Conservation (phyloP, 2,329 filamentous ascomycete species). For the Penicillium sp. region DNA sequence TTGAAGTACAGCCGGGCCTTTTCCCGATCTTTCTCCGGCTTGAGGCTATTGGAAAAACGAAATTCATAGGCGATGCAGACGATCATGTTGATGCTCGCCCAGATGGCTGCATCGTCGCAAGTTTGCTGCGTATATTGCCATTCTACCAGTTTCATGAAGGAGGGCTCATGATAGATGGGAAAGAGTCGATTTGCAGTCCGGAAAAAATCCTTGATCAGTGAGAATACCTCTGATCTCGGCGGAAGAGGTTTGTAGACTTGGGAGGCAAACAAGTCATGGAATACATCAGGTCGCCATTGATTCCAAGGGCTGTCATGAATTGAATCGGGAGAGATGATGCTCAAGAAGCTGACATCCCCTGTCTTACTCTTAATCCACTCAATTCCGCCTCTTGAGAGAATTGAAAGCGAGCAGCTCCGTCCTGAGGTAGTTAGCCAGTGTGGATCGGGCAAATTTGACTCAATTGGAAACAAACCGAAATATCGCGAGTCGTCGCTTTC, state of each 20-base stretch:
- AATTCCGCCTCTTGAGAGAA: slow-evolving; percentile 91
- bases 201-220: slow-evolving; percentile 83
- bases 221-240: slow-evolving; percentile 75
- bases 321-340: slow-evolving; percentile 75
- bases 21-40: slow-evolving; percentile 78
- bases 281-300: slow-evolving; percentile 94
- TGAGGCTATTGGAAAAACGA: slow-evolving; percentile 83
- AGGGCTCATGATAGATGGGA: slow-evolving; percentile 87
- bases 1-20: slow-evolving; percentile 92
- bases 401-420: slow-evolving; percentile 89
- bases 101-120: slow-evolving; percentile 90
- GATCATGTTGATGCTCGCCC: slow-evolving; percentile 88
- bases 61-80: slow-evolving; percentile 83
- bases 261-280: slow-evolving; percentile 79
- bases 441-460: neutral
- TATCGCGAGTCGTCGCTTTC: slow-evolving; percentile 85
- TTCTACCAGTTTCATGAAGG: slow-evolving; percentile 93
- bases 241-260: slow-evolving; percentile 75
- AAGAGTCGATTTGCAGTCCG: slow-evolving; percentile 98
- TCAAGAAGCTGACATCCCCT: slow-evolving; percentile 82
- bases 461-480: slow-evolving; percentile 44
- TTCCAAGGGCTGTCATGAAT: slow-evolving; percentile 85
- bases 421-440: slow-evolving; percentile 46
- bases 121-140: slow-evolving; percentile 86
- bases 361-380: slow-evolving; percentile 96